Conservation (phyloP, 1,284 basidiomycete species). For the Sanghuangporus sanghuang region DNA sequence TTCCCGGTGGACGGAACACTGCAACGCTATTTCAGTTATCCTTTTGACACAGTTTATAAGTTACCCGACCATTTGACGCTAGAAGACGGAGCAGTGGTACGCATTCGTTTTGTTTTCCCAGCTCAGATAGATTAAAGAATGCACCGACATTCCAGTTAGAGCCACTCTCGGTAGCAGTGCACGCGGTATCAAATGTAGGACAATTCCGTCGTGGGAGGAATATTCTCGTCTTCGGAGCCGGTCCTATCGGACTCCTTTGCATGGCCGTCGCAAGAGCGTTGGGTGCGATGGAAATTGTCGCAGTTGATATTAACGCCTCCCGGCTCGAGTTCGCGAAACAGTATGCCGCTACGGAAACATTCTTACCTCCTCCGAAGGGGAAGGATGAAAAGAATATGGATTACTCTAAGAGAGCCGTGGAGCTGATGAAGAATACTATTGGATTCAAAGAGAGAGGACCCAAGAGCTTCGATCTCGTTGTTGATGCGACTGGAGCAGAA, state of each 20-base stretch:
- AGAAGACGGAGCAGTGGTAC: constrained; percentile 81
- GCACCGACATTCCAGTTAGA: constrained; percentile 61
- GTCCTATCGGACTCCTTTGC: constrained; percentile 88
- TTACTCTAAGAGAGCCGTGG: constrained; percentile 68
- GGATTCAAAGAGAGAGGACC: constrained; percentile 55
- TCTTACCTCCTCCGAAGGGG: constrained; percentile 58
- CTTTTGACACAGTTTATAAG: constrained; percentile 68
- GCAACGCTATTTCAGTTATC: constrained; percentile 73
- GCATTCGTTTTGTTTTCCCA: not conserved
- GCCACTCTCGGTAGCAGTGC: constrained; percentile 88
- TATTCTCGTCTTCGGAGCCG: constrained; percentile 82
- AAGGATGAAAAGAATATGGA: constrained; percentile 63
- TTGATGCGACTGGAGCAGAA: constrained; percentile 89
- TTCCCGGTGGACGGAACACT: constrained; percentile 89
- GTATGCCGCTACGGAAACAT: constrained; percentile 84
- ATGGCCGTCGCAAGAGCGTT: constrained; percentile 92
- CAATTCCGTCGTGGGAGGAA: constrained; percentile 67
- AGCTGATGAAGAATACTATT: constrained; percentile 50
- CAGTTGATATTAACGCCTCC: constrained; percentile 76
- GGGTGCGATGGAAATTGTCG: constrained; percentile 77
- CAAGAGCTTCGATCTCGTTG: constrained; percentile 60
- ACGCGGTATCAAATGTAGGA: constrained; percentile 79
- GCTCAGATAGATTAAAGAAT: no score
- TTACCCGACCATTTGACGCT: constrained; percentile 71
- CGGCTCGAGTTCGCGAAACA: constrained; percentile 84